These are phyloP conservation scores for Lepraria neglecta DNA, from an alignment of 495 filamentous ascomycete species.

Conservation along the genomic window DNA sequence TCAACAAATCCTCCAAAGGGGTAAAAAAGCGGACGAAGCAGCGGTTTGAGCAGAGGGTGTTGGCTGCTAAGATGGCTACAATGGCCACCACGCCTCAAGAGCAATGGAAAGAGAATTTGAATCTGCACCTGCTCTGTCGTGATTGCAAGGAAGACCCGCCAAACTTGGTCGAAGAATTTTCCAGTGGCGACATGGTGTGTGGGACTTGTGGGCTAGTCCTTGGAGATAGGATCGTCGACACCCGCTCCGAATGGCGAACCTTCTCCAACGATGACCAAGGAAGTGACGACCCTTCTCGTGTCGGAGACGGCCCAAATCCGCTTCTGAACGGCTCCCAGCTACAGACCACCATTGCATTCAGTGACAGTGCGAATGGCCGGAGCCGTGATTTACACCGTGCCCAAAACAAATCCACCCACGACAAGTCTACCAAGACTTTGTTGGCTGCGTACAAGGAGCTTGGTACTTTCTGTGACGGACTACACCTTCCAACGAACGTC, in stretches of 20 bases:
- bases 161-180: constrained; percentile 86
- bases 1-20: constrained; percentile 38
- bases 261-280: constrained; percentile 95
- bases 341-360: constrained; percentile 79
- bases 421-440: constrained; percentile 78
- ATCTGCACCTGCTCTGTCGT: constrained; percentile 70
- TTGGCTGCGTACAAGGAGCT: constrained; percentile 85
- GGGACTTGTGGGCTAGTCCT: constrained; percentile 87
- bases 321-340: constrained; percentile 89
- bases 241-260: constrained; percentile 95
- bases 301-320: constrained; percentile 82
- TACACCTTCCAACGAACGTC: constrained; percentile 70
- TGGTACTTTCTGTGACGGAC: constrained; percentile 75
- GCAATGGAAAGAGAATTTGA: constrained; percentile 70
- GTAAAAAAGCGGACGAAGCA: constrained; percentile 37
- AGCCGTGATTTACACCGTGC: constrained; percentile 74
- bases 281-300: constrained; percentile 93
- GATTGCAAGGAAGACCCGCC: constrained; percentile 90
- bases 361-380: constrained; percentile 60
- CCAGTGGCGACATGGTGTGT: constrained; percentile 88
- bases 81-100: constrained; percentile 33
- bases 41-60: constrained; percentile 20
- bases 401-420: constrained; percentile 74
- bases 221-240: constrained; percentile 84
- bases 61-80: constrained; percentile 24